phyloP scores from a whole-genome alignment of 2,329 filamentous ascomycete genomes.

The Venturia carpophila region DNA sequence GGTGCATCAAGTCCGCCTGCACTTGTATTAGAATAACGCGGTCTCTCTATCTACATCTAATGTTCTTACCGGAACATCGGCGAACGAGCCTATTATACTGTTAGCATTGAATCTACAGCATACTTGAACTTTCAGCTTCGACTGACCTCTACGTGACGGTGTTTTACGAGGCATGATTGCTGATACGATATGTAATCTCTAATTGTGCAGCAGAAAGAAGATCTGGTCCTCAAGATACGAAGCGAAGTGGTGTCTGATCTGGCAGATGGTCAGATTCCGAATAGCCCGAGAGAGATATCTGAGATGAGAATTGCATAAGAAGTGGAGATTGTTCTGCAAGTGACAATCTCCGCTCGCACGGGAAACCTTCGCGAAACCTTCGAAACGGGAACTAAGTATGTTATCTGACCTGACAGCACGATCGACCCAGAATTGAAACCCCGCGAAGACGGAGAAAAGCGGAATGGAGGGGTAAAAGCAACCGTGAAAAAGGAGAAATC shows the following conservation, averaged over 20 bases:
- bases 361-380: background rate
- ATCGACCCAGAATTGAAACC: background rate
- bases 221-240: background rate
- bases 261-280: background rate
- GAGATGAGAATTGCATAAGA: background rate
- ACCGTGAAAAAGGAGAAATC: background rate
- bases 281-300: background rate
- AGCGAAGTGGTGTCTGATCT: background rate
- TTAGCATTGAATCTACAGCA: background rate
- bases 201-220: background rate
- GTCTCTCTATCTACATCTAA: too few relatives aligned
- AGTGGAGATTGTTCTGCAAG: background rate
- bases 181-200: background rate
- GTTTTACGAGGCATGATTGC: slow-evolving; percentile 15
- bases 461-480: slow-evolving; percentile 5
- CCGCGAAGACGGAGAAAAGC: background rate
- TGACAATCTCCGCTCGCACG: background rate
- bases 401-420: background rate
- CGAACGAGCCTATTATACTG: slow-evolving; percentile 14
- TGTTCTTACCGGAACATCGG: slow-evolving; percentile 11
- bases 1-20: slow-evolving; percentile 27
- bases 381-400: background rate
- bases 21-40: background rate
- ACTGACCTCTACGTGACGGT: slow-evolving; percentile 16
- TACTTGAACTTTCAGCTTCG: background rate